Conservation (phyloP, 2,329 filamentous ascomycete species). For the Fusarium sp. region DNA sequence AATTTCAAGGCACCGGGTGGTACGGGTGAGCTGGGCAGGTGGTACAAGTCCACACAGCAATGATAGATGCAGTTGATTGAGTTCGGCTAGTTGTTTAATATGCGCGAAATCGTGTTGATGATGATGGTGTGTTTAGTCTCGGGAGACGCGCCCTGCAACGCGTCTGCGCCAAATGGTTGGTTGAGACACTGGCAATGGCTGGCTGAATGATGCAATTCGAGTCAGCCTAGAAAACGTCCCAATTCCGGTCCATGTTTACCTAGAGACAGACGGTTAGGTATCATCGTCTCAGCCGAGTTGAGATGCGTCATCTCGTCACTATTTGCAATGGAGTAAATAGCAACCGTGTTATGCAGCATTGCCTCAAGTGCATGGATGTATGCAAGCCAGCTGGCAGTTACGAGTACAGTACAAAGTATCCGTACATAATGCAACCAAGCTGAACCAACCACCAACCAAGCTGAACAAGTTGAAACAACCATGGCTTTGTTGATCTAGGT, state of each 20-base stretch:
- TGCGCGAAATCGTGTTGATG: constrained; percentile 34
- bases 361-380: neutral
- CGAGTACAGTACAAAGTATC: too few species aligned
- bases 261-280: constrained; percentile 1
- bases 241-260: neutral
- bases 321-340: constrained; percentile 35
- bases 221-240: neutral
- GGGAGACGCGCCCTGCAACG: constrained; percentile 31
- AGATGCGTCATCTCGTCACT: constrained; percentile 24
- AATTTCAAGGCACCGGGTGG: constrained; percentile 48
- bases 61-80: constrained; percentile 6
- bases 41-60: neutral
- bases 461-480: too few species aligned
- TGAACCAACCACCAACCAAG: neutral
- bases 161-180: constrained; percentile 29
- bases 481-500: constrained; percentile 9
- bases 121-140: constrained; percentile 30
- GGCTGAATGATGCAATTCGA: constrained; percentile 24
- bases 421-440: too few species aligned
- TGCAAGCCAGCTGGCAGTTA: constrained; percentile 24
- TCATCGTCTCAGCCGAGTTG: constrained; percentile 27
- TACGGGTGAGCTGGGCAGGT: neutral
- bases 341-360: constrained; percentile 24
- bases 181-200: constrained; percentile 14
- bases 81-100: constrained; percentile 19